phyloP scores from a whole-genome alignment of 805 yeast genomes.

The Sugiyamaella lignohabitans region DNA sequence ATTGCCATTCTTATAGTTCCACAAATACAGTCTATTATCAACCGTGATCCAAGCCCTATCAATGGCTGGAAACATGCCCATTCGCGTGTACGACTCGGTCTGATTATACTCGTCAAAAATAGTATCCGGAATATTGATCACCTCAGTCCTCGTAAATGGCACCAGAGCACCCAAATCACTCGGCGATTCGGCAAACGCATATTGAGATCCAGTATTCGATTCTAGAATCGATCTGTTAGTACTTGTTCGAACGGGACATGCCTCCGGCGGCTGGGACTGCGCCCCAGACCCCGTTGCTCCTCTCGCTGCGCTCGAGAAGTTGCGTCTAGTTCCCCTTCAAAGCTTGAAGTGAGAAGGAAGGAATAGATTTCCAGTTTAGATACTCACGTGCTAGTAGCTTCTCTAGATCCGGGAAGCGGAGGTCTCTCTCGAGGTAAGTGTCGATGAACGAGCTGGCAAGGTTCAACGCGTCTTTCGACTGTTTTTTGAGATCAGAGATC shows the following conservation, averaged over 20 bases:
- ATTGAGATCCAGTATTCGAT: slow-evolving; percentile 12
- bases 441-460: slow-evolving; percentile 27
- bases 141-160: slow-evolving; percentile 69
- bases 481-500: slow-evolving; percentile 14
- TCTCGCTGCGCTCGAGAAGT: not conserved
- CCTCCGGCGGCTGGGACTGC: no score
- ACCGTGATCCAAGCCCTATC: slow-evolving; percentile 79
- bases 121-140: slow-evolving; percentile 71
- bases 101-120: slow-evolving; percentile 64
- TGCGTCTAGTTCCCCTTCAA: not conserved
- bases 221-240: not conserved
- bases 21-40: slow-evolving; percentile 73
- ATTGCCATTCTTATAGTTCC: slow-evolving; percentile 64
- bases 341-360: not conserved
- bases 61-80: slow-evolving; percentile 79
- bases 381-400: slow-evolving; percentile 10
- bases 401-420: slow-evolving; percentile 32
- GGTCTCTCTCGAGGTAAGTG: slow-evolving; percentile 25
- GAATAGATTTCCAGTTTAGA: no score
- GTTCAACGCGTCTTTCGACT: slow-evolving; percentile 18
- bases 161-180: slow-evolving; percentile 30
- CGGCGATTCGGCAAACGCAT: slow-evolving; percentile 20
- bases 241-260: no score
- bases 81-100: slow-evolving; percentile 58
- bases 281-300: no score